Conservation (phyloP, 2,329 filamentous ascomycete species). For the Pezicula carpinea region DNA sequence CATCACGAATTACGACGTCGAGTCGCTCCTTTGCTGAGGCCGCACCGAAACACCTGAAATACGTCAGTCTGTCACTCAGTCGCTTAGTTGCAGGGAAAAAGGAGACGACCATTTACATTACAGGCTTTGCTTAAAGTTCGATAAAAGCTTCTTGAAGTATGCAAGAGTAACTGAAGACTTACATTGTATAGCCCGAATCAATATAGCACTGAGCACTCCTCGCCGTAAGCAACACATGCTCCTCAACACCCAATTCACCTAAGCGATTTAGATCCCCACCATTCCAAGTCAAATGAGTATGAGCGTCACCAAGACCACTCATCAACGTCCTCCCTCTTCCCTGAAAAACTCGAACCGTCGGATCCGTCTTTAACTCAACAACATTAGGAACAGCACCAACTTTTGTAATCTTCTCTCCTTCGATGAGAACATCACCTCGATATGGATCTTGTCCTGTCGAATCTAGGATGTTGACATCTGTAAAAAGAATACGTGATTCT, state of each 20-base stretch:
- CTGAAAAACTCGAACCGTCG: constrained; percentile 12
- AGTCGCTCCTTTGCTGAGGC: constrained; percentile 19
- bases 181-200: constrained; percentile 47
- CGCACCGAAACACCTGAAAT: constrained; percentile 22
- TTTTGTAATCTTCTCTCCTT: constrained; percentile 21
- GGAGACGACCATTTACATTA: too few relatives aligned
- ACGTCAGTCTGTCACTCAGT: too few relatives aligned
- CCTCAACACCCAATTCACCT: constrained; percentile 39
- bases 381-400: constrained; percentile 24
- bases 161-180: too few relatives aligned
- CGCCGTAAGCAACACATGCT: constrained; percentile 42
- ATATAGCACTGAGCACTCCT: constrained; percentile 38
- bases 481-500: constrained; percentile 25
- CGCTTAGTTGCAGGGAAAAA: too few relatives aligned
- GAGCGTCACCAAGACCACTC: constrained; percentile 44
- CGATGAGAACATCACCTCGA: constrained; percentile 27
- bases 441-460: constrained; percentile 27
- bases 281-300: constrained; percentile 46
- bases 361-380: constrained; percentile 18
- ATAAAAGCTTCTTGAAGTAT: too few relatives aligned
- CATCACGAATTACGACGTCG: constrained; percentile 42
- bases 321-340: constrained; percentile 42
- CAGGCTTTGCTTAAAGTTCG: too few relatives aligned
- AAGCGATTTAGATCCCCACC: constrained; percentile 36
- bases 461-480: constrained; percentile 29